Conservation (phyloP, 2,329 filamentous ascomycete species). For the Hypoxylon sp. region DNA sequence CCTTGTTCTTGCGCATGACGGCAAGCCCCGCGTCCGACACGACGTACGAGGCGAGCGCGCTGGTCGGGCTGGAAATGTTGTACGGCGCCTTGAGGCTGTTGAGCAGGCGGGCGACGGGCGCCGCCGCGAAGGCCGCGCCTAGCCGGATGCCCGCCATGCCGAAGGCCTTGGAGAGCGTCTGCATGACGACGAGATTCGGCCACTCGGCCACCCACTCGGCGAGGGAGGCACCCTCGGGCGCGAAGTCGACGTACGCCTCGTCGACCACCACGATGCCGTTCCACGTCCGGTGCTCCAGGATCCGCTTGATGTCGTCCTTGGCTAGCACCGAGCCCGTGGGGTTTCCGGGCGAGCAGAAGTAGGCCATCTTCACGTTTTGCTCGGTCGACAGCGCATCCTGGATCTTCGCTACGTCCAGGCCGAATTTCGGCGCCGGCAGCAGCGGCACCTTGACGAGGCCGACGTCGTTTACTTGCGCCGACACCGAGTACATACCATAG, state of each 20-base stretch:
- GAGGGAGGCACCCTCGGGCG: slow-evolving; percentile 79
- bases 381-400: slow-evolving; percentile 69
- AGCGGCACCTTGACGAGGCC: slow-evolving; percentile 88
- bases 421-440: slow-evolving; percentile 76
- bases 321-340: slow-evolving; percentile 84
- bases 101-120: slow-evolving; percentile 79
- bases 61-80: slow-evolving; percentile 91
- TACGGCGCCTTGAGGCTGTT: slow-evolving; percentile 97
- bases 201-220: slow-evolving; percentile 93
- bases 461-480: slow-evolving; percentile 93
- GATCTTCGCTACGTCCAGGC: slow-evolving; percentile 78
- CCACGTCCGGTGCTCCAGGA: slow-evolving; percentile 90
- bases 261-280: slow-evolving; percentile 95
- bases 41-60: slow-evolving; percentile 80
- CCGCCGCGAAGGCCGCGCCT: slow-evolving; percentile 83
- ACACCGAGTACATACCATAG: slow-evolving; percentile 98
- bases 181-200: slow-evolving; percentile 97
- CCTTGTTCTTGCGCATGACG: slow-evolving; percentile 77
- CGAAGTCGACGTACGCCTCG: slow-evolving; percentile 96
- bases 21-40: slow-evolving; percentile 74
- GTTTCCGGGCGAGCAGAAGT: slow-evolving; percentile 95
- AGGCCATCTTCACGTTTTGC: slow-evolving; percentile 83
- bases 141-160: slow-evolving; percentile 93
- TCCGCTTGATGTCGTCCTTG: slow-evolving; percentile 77
- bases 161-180: slow-evolving; percentile 98